Conservation (phyloP, 2,329 filamentous ascomycete genomes). For the Pseudopithomyces chartarum region DNA sequence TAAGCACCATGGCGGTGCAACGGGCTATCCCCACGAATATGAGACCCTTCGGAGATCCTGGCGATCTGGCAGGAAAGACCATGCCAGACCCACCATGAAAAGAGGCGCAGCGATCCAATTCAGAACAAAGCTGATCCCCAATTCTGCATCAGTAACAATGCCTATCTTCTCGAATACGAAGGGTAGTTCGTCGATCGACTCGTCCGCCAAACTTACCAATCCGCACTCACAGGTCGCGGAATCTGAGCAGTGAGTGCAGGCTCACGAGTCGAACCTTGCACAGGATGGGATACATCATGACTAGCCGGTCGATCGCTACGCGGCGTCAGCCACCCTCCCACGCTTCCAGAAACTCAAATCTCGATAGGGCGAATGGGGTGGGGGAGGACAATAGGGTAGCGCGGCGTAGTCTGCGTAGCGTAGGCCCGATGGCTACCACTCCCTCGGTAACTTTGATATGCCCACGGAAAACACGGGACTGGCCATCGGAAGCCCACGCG, state of each 20-base stretch:
- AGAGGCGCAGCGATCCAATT: conserved; percentile 87
- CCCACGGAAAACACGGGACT: conserved; percentile 1
- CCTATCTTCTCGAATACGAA: neutral
- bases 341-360: neutral
- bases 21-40: conserved; percentile 83
- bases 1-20: conserved; percentile 87
- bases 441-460: conserved; percentile 1
- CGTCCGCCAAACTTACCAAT: neutral
- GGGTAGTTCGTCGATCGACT: no score
- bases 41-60: conserved; percentile 64
- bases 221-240: conserved; percentile 65
- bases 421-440: neutral
- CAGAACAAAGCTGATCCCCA: conserved; percentile 69
- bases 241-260: conserved; percentile 68
- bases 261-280: conserved; percentile 84
- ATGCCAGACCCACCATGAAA: conserved; percentile 76
- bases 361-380: neutral
- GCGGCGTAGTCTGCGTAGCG: neutral
- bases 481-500: neutral
- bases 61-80: conserved; percentile 57
- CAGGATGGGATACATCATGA: conserved; percentile 95
- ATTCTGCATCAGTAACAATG: neutral
- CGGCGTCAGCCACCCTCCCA: neutral
- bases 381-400: neutral
- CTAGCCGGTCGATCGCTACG: conserved; percentile 74